A percentile compares a stretch with the other conserved stretches of the same genome.
These are phyloP conservation scores for Globisporangium mamillatum DNA, from an alignment of 352 stramenopile species.

Conservation along the genomic window DNA sequence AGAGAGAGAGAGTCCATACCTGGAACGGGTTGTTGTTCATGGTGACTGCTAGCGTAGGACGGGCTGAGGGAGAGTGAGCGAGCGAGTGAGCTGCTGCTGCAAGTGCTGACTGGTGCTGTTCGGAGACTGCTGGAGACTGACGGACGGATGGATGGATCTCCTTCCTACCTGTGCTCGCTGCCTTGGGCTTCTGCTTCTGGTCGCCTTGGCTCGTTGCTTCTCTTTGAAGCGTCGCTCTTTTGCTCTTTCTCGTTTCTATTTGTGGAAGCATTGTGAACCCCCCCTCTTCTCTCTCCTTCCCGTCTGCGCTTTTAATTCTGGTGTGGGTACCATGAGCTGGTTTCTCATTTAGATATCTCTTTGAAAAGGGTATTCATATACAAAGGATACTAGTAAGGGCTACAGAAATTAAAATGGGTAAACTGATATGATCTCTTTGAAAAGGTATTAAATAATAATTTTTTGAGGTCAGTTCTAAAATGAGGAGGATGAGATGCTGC, in stretches of 20 bases:
- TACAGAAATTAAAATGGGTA: not conserved
- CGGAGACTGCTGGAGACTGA: constrained; percentile 5
- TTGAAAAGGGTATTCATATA: not conserved
- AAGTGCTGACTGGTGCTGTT: constrained; percentile 1
- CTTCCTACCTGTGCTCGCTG: not conserved
- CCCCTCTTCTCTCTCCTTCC: not conserved
- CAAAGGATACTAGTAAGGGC: not conserved
- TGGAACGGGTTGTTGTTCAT: constrained; percentile 34
- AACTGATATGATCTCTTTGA: not conserved
- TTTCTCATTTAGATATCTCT: not conserved
- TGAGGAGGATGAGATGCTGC: constrained; percentile 13
- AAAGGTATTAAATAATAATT: not conserved
- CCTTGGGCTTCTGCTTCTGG: constrained; percentile 2
- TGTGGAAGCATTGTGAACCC: constrained; percentile 5
- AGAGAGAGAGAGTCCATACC: not conserved
- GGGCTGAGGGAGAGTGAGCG: too few relatives aligned
- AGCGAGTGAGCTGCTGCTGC: not conserved
- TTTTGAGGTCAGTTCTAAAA: constrained; percentile 7
- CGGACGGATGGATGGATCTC: not conserved
- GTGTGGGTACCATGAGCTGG: not conserved
- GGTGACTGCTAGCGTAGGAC: not conserved
- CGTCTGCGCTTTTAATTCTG: not conserved
- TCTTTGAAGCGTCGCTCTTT: constrained; percentile 6
- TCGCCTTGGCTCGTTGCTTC: not conserved
- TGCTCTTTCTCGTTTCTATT: constrained; percentile 8